Conservation (phyloP, 441 rosid species). For the Rhodomyrtus psidioides region DNA sequence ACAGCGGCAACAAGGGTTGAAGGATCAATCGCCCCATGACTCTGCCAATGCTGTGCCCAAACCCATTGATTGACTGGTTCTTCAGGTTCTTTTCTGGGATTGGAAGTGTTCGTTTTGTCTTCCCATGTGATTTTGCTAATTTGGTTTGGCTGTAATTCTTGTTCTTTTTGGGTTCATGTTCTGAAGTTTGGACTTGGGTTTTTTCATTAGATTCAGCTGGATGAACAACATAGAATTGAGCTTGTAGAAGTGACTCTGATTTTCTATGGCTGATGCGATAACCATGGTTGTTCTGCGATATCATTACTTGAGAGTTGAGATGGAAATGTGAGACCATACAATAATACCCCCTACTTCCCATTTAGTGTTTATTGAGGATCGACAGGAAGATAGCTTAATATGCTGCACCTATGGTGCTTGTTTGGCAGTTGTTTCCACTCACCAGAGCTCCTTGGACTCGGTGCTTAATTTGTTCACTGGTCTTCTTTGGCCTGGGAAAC, state of each 20-base stretch:
- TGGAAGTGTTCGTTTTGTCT: not conserved
- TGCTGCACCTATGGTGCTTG: not conserved
- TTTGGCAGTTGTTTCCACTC: not conserved
- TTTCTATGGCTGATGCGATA: not conserved
- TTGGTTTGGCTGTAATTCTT: not conserved
- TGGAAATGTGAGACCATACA: not conserved
- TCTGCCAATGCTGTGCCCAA: not conserved
- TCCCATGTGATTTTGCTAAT: not conserved
- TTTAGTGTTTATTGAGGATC: not conserved
- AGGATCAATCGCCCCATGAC: not conserved
- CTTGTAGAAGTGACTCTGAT: not conserved
- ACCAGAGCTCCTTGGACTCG: not conserved
- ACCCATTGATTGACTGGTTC: not conserved
- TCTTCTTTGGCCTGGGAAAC: not conserved
- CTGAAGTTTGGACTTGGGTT: not conserved
- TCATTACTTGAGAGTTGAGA: not conserved
- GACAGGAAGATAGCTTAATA: not conserved
- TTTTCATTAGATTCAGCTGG: not conserved
- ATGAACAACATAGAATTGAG: not conserved
- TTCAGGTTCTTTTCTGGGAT: not conserved
- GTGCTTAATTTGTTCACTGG: not conserved
- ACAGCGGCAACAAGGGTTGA: slow-evolving; percentile 23
- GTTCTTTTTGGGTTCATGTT: not conserved
- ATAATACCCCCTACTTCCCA: not conserved
- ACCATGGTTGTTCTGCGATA: not conserved